Percentiles rank a stretch among this genome's conserved stretches.
These are phyloP conservation scores for Vicia sativa DNA, from an alignment of 306 rosid genomes.

Conservation along the genomic window DNA sequence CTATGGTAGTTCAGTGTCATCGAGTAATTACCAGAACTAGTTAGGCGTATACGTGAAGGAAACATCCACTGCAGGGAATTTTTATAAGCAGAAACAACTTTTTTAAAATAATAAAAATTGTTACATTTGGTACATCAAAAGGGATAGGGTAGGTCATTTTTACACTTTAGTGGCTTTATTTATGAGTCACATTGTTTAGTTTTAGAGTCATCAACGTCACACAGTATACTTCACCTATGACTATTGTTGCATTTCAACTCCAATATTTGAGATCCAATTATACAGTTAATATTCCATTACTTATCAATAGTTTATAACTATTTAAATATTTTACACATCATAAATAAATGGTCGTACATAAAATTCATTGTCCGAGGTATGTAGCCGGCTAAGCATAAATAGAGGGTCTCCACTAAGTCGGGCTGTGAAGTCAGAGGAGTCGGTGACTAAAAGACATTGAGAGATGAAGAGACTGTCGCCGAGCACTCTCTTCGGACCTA, in stretches of 20 bases:
- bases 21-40: neutral
- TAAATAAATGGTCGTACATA: no score
- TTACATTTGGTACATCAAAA: neutral
- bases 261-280: no score
- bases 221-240: neutral
- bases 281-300: no score
- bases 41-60: conserved; percentile 25
- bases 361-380: no score
- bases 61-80: conserved; percentile 31
- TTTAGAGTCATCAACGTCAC: neutral
- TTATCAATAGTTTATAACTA: no score
- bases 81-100: conserved; percentile 10
- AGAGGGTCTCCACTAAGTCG: no score
- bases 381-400: no score
- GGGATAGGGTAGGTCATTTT: neutral
- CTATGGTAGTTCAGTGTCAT: neutral
- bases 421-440: no score
- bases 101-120: neutral
- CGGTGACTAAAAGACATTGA: no score
- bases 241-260: neutral
- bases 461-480: no score
- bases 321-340: no score
- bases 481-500: no score
- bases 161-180: neutral
- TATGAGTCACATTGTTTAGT: neutral